Conservation (phyloP, 169 alveolate genomes). For the Plasmodium knowlesi region DNA sequence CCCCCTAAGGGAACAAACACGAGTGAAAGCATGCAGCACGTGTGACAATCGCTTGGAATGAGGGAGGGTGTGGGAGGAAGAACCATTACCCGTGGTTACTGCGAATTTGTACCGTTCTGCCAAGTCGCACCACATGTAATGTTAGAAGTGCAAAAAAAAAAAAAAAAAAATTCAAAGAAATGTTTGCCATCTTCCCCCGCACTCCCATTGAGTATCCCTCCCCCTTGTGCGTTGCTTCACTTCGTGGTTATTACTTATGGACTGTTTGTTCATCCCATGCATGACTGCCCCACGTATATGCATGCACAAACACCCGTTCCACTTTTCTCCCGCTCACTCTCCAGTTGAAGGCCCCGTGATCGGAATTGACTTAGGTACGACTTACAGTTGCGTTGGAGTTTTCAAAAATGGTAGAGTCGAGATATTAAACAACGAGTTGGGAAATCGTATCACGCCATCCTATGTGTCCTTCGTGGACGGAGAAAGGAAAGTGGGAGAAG, state of each 20-base stretch:
- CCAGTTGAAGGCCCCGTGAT: slow-evolving; percentile 94
- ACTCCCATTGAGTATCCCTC: too few relatives aligned
- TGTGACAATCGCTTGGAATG: not conserved
- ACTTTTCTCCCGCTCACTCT: not conserved
- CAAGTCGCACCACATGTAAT: not conserved
- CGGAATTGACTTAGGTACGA: slow-evolving; percentile 99
- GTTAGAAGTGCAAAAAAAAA: not conserved
- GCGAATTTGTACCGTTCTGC: not conserved
- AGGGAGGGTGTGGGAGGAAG: not conserved
- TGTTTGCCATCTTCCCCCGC: not conserved
- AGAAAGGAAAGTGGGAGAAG: slow-evolving; percentile 96
- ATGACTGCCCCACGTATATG: not conserved
- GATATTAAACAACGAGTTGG: slow-evolving; percentile 94
- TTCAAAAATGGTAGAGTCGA: slow-evolving; percentile 98
- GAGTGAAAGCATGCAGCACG: not conserved
- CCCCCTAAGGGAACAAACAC: not conserved
- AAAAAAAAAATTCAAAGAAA: too few relatives aligned
- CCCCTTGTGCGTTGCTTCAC: not conserved
- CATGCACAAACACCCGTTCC: not conserved
- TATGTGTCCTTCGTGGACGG: slow-evolving; percentile 98
- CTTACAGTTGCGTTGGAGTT: slow-evolving; percentile 98
- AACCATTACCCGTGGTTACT: not conserved
- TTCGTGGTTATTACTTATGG: not conserved
- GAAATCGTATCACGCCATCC: slow-evolving; percentile 98
- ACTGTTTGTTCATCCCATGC: not conserved